These are phyloP conservation scores for Penicillium pulvis DNA, from an alignment of 495 filamentous ascomycete genomes.

Conservation along the genomic window DNA sequence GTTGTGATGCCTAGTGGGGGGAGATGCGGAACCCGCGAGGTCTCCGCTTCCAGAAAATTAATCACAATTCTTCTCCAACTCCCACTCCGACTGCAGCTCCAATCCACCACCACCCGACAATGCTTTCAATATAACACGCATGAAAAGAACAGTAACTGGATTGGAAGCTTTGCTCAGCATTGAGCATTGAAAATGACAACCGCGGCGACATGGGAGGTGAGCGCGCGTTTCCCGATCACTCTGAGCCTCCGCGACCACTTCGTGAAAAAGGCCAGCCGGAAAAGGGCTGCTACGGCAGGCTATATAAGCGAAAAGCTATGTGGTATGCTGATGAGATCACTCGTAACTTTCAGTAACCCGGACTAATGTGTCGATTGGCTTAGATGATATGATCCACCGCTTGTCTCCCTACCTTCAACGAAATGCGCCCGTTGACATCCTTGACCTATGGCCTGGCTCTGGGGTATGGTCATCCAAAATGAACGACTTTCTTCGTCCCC, in stretches of 20 bases:
- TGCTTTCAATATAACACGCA: not conserved
- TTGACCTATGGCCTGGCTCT: slow-evolving; percentile 80
- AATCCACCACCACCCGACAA: not conserved
- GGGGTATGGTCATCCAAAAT: slow-evolving; percentile 76
- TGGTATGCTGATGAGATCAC: slow-evolving; percentile 36
- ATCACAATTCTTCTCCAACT: not conserved
- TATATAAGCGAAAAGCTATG: slow-evolving; percentile 63
- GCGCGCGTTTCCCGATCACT: slow-evolving; percentile 25
- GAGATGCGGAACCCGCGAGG: slow-evolving; percentile 8
- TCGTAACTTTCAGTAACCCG: not conserved
- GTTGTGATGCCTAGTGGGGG: slow-evolving; percentile 2
- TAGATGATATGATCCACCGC: slow-evolving; percentile 54
- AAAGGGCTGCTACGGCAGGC: slow-evolving; percentile 22
- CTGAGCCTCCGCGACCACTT: slow-evolving; percentile 16
- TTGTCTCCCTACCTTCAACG: slow-evolving; percentile 60
- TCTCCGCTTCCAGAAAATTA: slow-evolving; percentile 2
- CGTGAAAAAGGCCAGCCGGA: slow-evolving; percentile 1
- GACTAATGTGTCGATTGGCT: not conserved
- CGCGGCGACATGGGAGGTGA: not conserved
- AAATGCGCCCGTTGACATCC: slow-evolving; percentile 71
- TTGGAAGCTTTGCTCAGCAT: not conserved
- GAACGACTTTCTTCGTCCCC: slow-evolving; percentile 71
- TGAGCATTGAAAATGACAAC: not conserved
- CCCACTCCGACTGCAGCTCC: not conserved
- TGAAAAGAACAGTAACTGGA: not conserved